Percentiles rank a stretch among this genome's conserved stretches.
Conservation (phyloP, 2,329 filamentous ascomycete genomes). For the Penicillium italicum region DNA sequence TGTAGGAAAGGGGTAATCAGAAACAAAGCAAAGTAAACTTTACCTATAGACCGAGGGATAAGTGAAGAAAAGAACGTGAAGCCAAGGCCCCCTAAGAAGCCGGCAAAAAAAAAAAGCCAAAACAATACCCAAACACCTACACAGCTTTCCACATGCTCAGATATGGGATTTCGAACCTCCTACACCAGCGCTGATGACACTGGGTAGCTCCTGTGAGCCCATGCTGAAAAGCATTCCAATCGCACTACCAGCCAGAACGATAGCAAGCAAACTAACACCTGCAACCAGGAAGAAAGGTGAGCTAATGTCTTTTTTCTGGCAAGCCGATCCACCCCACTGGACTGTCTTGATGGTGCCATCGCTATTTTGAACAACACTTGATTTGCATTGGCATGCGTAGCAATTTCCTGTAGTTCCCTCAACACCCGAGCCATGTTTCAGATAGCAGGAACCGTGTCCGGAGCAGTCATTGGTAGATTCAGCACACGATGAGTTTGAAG, state of each 20-base stretch:
- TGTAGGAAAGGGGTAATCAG: not conserved
- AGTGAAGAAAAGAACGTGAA: not conserved
- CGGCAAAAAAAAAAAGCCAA: not conserved
- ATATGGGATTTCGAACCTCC: conserved; percentile 59
- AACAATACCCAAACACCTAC: not conserved
- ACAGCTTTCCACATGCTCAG: conserved; percentile 18
- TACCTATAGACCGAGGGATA: not conserved
- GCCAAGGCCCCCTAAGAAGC: not conserved
- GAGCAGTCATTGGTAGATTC: conserved; percentile 73
- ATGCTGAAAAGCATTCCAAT: conserved; percentile 79
- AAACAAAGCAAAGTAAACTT: not conserved
- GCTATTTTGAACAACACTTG: conserved; percentile 51
- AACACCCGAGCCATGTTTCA: conserved; percentile 56
- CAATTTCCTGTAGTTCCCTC: conserved; percentile 52
- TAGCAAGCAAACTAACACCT: conserved; percentile 66
- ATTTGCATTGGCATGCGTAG: conserved; percentile 73
- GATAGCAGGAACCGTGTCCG: conserved; percentile 71
- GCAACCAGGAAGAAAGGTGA: conserved; percentile 83
- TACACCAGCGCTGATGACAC: conserved; percentile 94
- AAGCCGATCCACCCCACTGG: conserved; percentile 79
- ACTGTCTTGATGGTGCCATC: conserved; percentile 57
- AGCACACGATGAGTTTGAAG: conserved; percentile 64
- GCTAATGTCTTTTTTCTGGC: conserved; percentile 88
- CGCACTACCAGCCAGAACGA: conserved; percentile 64
- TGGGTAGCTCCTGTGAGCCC: conserved; percentile 81